Evolutionary conservation across 306 rosid species (phyloP), one percentile per base, ranked within the genome.

Genomic region (Sechiopsis laciniata): DNA sequence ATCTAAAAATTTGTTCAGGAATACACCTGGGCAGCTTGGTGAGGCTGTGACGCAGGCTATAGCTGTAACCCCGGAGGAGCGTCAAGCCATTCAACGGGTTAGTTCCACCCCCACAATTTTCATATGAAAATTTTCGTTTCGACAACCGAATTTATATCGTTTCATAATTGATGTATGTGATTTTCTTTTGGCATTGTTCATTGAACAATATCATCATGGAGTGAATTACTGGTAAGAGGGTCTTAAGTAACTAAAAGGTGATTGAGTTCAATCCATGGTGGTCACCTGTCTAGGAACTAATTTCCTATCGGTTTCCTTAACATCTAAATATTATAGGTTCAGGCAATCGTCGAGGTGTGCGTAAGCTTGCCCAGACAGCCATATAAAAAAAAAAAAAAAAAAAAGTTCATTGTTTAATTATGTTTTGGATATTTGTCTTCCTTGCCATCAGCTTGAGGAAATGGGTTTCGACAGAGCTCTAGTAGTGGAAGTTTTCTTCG

Each of bases 61-160:
- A 63, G 75, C 89, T 42, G 96, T 93, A 69, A 90, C 97, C 60
- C 90, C 98, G 3, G 98, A 87, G 84, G 98, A 93, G 87, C 94
- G 89, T 42, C 80, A 86, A 75, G 98, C 98, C 42, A 87, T 93
- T 77, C 94, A 88, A 75, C 97, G 98, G 48, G 98, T 94, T 86
- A 84, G 96, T 87, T 77, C 35, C 52, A 40, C 37, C 37, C 37
- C 3, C 24, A 73, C 17, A 5, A 6, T 16, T 40, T 19, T 73
- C 48, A 56, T 32, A 62, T 61, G 50, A 32, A 0, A 54, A 40
- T 0, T 40, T 40, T 13, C 76, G 29, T 10, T n/a, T 10, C 10
- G 9, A 46, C 52, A 19, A 17, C 6, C 19, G n/a, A 46, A 37
- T 37, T 35, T 24, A 63, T n/a, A 48, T 64, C 15, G 52, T 10